Evolutionary conservation across 495 filamentous ascomycete genomes (phyloP), one percentile per base, ranked within the genome.

Genomic region (Viridothelium virens): DNA sequence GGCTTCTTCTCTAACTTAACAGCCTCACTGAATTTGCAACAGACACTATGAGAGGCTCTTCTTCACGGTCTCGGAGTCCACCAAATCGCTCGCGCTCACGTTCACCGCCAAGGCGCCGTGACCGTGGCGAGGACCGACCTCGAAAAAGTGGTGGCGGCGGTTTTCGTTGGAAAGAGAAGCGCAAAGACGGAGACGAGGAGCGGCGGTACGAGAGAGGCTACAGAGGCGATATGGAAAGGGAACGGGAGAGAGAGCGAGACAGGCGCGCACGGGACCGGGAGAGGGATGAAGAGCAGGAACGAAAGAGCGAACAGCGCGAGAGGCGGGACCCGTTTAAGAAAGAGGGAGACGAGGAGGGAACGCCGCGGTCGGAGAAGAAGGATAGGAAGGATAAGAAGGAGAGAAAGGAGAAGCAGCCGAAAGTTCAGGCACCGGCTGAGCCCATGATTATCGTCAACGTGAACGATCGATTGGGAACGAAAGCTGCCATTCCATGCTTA

Each of bases 371-470:
- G 12, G 59, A 63, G 34, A 41, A 69, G 9, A 65, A 62, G 44
- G 65, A 63, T 5, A 53, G 31, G 31, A 61, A 48, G n/a, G 41
- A 50, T n/a, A 62, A 59, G 63, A 65, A 56, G 63, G 47, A 16
- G 62, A 68, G 63, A 50, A 66, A 67, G 37, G 25, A 46, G 31
- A 68, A 74, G 65, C 61, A 59, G 48, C 63, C 48, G 33, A 68
- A 67, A 67, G 72, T 74, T 9, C 66, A 76, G 9, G 72, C 77
- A n/a, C 66, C 69, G 0, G 66, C 76, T 33, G 90, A 93, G 73
- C 87, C 87, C 39, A 92, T 96, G 89, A 97, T 96, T 64, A 84
- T 94, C 33, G 92, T 97, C 16, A 84, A 91, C 71, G 88, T 97
- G 69, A 96, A 97, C 73, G 92, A 97, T 77, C 84, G 92, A 36